A percentile compares a stretch with the other conserved stretches of the same genome.
These are phyloP conservation scores for Pichia eremophila DNA, from an alignment of 805 yeast genomes.

Conservation along the genomic window DNA sequence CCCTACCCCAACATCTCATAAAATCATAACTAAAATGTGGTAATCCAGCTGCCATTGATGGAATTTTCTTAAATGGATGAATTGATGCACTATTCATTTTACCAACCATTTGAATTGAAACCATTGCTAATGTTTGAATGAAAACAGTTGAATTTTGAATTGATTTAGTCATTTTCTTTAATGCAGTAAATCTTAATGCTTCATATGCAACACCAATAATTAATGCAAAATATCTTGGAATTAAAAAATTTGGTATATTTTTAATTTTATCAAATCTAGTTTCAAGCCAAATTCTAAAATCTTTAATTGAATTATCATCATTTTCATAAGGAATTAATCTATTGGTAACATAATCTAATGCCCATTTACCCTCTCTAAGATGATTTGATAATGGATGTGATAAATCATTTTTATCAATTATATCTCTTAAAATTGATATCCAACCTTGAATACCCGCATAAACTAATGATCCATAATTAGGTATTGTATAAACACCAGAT, in stretches of 20 bases:
- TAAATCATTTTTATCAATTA: conserved; percentile 62
- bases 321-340: conserved; percentile 48
- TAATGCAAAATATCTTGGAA: conserved; percentile 82
- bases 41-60: conserved; percentile 89
- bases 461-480: conserved; percentile 60
- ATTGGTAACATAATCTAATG: conserved; percentile 61
- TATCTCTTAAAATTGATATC: conserved; percentile 55
- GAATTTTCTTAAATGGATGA: conserved; percentile 49
- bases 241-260: conserved; percentile 63
- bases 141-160: conserved; percentile 60
- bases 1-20: conserved; percentile 99
- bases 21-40: conserved; percentile 88
- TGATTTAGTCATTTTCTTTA: conserved; percentile 42
- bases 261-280: conserved; percentile 55
- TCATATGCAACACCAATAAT: conserved; percentile 78
- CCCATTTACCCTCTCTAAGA: conserved; percentile 81
- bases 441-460: conserved; percentile 95
- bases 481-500: conserved; percentile 68
- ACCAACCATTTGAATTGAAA: conserved; percentile 85
- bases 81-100: conserved; percentile 64
- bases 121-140: conserved; percentile 68
- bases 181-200: conserved; percentile 63
- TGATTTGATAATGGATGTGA: conserved; percentile 81
- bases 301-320: conserved; percentile 37
- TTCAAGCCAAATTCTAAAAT: conserved; percentile 63